A percentile compares a stretch with the other conserved stretches of the same genome.
These are phyloP conservation scores for Rhizopus sp. DNA, from an alignment of 371 early-diverging fungal genomes.

Conservation along the genomic window DNA sequence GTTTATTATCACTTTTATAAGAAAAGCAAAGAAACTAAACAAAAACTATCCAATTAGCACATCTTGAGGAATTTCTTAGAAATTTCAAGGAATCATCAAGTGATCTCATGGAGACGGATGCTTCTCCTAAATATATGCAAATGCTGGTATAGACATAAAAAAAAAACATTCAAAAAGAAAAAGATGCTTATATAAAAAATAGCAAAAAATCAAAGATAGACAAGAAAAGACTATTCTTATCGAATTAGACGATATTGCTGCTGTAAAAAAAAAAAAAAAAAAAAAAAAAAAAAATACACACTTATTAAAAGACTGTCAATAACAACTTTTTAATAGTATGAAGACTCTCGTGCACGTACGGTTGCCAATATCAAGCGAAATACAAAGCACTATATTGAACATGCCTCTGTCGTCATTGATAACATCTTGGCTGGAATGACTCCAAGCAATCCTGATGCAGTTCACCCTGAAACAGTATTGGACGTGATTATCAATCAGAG, in stretches of 20 bases:
- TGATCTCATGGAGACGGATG: conserved; percentile 34
- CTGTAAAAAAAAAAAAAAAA: conserved; percentile 32
- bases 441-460: conserved; percentile 67
- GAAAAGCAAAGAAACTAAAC: neutral
- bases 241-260: conserved; percentile 65
- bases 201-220: conserved; percentile 67
- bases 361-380: conserved; percentile 75
- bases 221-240: conserved; percentile 55
- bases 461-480: conserved; percentile 77
- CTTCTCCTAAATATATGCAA: conserved; percentile 30
- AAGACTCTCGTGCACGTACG: conserved; percentile 38
- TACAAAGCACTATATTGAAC: conserved; percentile 81
- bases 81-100: conserved; percentile 27
- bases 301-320: neutral
- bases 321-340: conserved; percentile 22
- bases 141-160: conserved; percentile 27
- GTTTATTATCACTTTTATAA: conserved; percentile 13
- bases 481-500: conserved; percentile 92
- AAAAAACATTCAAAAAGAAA: neutral
- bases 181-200: neutral
- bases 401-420: conserved; percentile 75
- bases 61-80: conserved; percentile 27
- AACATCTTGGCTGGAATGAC: conserved; percentile 44
- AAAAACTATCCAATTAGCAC: conserved; percentile 14
- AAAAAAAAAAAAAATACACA: conserved; percentile 17